Evolutionary conservation across 805 yeast genomes (phyloP).

Genomic region (Candida boidinii): DNA sequence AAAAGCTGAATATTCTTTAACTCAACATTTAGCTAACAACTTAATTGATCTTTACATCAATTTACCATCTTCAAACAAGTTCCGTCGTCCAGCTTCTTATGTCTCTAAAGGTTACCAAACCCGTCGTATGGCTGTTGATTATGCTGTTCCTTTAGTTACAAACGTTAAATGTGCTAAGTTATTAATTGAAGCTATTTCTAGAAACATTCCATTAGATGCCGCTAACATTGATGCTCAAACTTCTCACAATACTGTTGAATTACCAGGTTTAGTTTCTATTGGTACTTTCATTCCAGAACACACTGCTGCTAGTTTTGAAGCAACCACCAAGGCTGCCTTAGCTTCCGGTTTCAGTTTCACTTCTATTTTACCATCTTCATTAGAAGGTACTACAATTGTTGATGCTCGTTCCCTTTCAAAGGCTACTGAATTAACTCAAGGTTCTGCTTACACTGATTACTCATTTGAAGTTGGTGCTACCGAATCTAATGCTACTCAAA

Average conservation of each 20-base stretch:
- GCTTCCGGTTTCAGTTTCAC: constrained; percentile 86
- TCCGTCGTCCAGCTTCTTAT: constrained; percentile 97
- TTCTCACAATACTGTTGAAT: constrained; percentile 69
- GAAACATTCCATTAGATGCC: constrained; percentile 60
- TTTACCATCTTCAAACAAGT: constrained; percentile 93
- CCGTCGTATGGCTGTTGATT: constrained; percentile 99
- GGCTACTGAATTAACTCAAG: constrained; percentile 47
- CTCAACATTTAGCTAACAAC: constrained; percentile 95
- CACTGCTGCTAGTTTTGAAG: constrained; percentile 52
- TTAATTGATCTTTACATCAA: constrained; percentile 93
- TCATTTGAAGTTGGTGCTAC: constrained; percentile 80
- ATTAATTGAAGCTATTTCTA: constrained; percentile 85
- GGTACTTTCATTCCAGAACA: constrained; percentile 70
- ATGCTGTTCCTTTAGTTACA: constrained; percentile 94
- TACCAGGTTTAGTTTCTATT: constrained; percentile 85
- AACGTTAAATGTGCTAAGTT: constrained; percentile 96
- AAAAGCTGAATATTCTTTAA: constrained; percentile 88
- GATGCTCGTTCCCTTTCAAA: constrained; percentile 58
- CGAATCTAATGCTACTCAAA: constrained; percentile 52
- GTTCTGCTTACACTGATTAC: constrained; percentile 71
- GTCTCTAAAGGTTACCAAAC: constrained; percentile 96
- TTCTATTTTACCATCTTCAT: constrained; percentile 67
- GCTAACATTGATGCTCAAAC: constrained; percentile 81
- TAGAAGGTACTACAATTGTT: constrained; percentile 52
- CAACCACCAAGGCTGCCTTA: constrained; percentile 60